Conservation (phyloP, 345 rosid genomes). For the Aurinia saxatilis region DNA sequence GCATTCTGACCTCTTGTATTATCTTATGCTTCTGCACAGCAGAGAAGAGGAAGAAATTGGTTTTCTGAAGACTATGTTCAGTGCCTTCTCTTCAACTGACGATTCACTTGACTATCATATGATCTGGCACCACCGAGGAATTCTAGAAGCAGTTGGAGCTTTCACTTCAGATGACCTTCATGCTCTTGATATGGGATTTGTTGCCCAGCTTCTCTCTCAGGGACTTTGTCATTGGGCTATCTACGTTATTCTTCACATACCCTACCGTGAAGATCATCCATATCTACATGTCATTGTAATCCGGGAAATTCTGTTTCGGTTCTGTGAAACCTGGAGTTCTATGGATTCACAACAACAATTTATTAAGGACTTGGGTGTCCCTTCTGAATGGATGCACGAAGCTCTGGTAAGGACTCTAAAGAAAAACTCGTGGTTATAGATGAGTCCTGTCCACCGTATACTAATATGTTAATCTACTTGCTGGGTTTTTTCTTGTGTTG, state of each 20-base stretch:
- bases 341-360: constrained; percentile 64
- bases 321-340: constrained; percentile 86
- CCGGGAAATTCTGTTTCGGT: constrained; percentile 81
- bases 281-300: constrained; percentile 62
- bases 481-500: background rate
- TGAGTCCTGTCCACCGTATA: constrained; percentile 4
- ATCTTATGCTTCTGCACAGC: constrained; percentile 94
- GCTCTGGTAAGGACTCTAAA: constrained; percentile 56
- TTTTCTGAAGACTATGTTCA: constrained; percentile 74
- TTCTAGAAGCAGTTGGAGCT: constrained; percentile 74
- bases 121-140: constrained; percentile 93
- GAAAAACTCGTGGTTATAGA: constrained; percentile 2
- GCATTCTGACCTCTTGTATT: constrained; percentile 73
- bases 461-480: background rate
- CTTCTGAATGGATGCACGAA: constrained; percentile 85
- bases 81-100: constrained; percentile 76
- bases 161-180: constrained; percentile 78
- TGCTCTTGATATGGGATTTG: constrained; percentile 82
- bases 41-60: constrained; percentile 49
- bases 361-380: constrained; percentile 71
- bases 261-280: constrained; percentile 62
- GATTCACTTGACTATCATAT: constrained; percentile 98
- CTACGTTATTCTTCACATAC: constrained; percentile 87
- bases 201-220: constrained; percentile 74
- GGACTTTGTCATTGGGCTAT: constrained; percentile 96